Base-by-base conservation (phyloP, 306 rosid genomes). In the Lupinus albus region DNA sequence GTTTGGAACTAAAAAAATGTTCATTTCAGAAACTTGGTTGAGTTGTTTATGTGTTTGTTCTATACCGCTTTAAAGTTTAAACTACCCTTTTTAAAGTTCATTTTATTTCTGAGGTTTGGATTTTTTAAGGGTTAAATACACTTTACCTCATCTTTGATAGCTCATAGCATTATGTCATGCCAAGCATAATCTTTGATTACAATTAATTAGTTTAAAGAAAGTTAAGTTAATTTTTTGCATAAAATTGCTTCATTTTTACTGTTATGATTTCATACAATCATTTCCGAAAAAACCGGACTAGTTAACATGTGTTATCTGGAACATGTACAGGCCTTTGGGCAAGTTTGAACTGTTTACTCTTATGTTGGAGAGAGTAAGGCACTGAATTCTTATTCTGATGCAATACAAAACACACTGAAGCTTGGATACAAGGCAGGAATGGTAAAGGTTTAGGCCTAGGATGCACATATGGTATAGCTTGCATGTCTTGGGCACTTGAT, bases 401-500 rank as follows among this genome's bases (percentile, higher is more conserved):
- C 95, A 14, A 94, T 94, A 55, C 96, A 94, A 78, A 88, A 84
- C 81, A 94, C 99, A 0, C 72, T 94, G 78, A 89, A 94, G 76
- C 96, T 94, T 42, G 97, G 99, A 36, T 94, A 94, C 81, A 94
- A 94, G 74, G 99, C 99, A 0, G 97, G 99, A 55, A 94, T 94
- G 96, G 99, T 12, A 94, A 94, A 50, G 99, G 99, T 47, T 80
- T 94, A 65, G 99, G 99, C 28, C 70, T 94, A 9, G 99, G 99
- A 62, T 94, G 99, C 81, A 94, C 99, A n/a, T 94, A 94, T 76
- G 99, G 97, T 5, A 94, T 94, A 49, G 99, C 99, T 16, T 94
- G 99, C 72, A 94, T 94, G 99, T 94, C 99, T 0, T 94, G 99
- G 99, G 99, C 99, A 8, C 88, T 94, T 3, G 99, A 90, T 53